Evolutionary conservation across 805 yeast species (phyloP).

Genomic region (Hanseniaspora thailandica): DNA sequence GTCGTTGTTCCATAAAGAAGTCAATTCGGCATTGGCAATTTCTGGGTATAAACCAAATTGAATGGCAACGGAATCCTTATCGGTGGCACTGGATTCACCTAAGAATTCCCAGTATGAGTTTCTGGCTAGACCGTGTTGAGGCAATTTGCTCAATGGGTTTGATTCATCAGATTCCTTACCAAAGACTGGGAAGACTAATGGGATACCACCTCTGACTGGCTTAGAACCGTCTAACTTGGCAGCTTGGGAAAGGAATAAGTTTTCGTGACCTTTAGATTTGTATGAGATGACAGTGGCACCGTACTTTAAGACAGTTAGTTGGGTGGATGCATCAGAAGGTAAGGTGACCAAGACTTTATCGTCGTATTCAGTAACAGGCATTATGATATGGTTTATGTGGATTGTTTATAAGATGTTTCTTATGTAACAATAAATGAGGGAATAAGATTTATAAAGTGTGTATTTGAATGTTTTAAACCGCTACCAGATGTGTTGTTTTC

Average conservation of each 20-base stretch:
- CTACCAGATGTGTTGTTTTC: neutral
- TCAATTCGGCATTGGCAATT: conserved; percentile 53
- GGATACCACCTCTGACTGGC: conserved; percentile 96
- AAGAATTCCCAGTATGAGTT: conserved; percentile 84
- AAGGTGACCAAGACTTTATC: conserved; percentile 50
- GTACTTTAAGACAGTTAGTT: conserved; percentile 59
- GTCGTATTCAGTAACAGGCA: conserved; percentile 60
- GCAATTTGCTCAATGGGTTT: conserved; percentile 49
- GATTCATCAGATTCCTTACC: conserved; percentile 45
- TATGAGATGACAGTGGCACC: conserved; percentile 89
- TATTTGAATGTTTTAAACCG: too few relatives aligned
- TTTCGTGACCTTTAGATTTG: conserved; percentile 61
- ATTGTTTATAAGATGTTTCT: too few relatives aligned
- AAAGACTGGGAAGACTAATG: conserved; percentile 86
- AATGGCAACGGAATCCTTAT: conserved; percentile 55
- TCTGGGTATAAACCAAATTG: conserved; percentile 91
- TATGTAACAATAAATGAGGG: too few relatives aligned
- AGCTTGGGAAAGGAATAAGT: conserved; percentile 66
- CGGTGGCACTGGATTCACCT: conserved; percentile 50
- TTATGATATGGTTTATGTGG: conserved; percentile 19
- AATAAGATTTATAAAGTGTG: too few relatives aligned
- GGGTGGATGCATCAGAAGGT: conserved; percentile 40
- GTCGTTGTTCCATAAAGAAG: conserved; percentile 50
- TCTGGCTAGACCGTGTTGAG: conserved; percentile 96
- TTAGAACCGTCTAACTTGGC: conserved; percentile 84